phyloP scores from a whole-genome alignment of 2,329 filamentous ascomycete species.

The Byssothecium circinans region DNA sequence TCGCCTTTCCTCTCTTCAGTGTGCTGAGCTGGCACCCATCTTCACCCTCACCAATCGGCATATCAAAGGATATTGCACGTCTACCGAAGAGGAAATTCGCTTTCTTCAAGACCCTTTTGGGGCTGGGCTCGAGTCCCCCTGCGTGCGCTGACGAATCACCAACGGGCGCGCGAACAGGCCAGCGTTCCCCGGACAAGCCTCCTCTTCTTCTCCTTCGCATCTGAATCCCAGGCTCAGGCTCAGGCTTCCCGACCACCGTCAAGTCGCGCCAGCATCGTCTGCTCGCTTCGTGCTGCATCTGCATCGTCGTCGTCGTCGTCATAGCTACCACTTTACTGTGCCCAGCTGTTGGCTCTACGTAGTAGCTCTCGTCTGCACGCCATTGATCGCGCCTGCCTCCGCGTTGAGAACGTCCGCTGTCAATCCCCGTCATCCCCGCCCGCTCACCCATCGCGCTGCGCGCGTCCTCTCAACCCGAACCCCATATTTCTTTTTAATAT shows the following conservation, averaged over 20 bases:
- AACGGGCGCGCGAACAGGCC: no score
- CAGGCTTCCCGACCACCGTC: no score
- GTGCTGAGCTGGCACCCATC: conserved; percentile 6
- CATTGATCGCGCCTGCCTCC: conserved; percentile 13
- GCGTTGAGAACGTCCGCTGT: conserved; percentile 18
- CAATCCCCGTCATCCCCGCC: conserved; percentile 12
- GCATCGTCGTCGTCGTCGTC: conserved; percentile 2
- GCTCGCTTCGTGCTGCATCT: no score
- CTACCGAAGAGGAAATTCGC: conserved; percentile 7
- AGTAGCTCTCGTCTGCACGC: not conserved
- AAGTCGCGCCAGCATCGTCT: no score
- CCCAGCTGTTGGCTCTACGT: conserved; percentile 7
- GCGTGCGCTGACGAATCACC: no score
- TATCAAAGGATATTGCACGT: not conserved
- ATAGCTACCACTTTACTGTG: conserved; percentile 18
- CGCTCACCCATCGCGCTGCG: conserved; percentile 29
- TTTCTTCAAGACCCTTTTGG: conserved; percentile 4
- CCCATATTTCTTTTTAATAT: conserved; percentile 12
- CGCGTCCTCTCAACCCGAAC: conserved; percentile 27
- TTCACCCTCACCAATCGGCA: conserved; percentile 12
- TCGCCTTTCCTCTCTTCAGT: no score
- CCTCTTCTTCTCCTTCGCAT: no score
- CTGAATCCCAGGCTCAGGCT: no score
- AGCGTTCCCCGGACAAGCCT: no score
- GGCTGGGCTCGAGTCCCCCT: no score